Percentiles rank a stretch among this genome's conserved stretches.
Conservation (phyloP, 768 basidiomycete genomes). For the Serpula lacrymans region DNA sequence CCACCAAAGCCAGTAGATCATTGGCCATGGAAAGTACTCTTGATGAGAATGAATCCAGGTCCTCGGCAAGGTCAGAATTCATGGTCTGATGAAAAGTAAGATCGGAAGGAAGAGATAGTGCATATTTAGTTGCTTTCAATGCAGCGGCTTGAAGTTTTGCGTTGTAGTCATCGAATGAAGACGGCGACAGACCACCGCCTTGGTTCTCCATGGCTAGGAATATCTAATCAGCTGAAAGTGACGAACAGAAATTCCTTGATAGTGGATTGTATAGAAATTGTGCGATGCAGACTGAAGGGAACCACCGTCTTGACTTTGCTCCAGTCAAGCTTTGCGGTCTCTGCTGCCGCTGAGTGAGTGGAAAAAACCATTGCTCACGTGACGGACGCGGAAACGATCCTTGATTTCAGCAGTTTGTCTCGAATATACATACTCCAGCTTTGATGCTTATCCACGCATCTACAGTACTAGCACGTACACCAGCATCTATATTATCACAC, state of each 20-base stretch:
- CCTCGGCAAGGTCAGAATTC: constrained; percentile 62
- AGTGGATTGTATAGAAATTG: too few relatives aligned
- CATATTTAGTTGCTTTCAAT: constrained; percentile 59
- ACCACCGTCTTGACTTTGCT: too few relatives aligned
- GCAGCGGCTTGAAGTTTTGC: constrained; percentile 55
- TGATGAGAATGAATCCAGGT: constrained; percentile 67
- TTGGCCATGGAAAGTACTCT: constrained; percentile 67
- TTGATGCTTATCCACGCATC: constrained; percentile 34
- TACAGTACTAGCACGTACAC: constrained; percentile 39
- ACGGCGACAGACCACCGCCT: constrained; percentile 13
- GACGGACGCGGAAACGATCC: too few relatives aligned
- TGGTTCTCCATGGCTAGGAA: too few relatives aligned
- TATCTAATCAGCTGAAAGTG: too few relatives aligned
- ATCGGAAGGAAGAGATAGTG: constrained; percentile 67
- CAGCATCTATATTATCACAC: constrained; percentile 32
- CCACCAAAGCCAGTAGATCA: constrained; percentile 52
- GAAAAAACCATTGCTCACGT: too few relatives aligned
- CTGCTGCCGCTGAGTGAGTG: too few relatives aligned
- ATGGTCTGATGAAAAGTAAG: constrained; percentile 89
- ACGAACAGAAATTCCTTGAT: too few relatives aligned
- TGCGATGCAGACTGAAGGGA: too few relatives aligned
- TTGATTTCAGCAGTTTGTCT: too few relatives aligned
- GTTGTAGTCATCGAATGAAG: constrained; percentile 52
- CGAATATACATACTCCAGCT: too few relatives aligned
- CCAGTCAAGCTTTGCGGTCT: too few relatives aligned